Conservation (phyloP, 2,329 filamentous ascomycete genomes). For the Aspergillaceae sp. region DNA sequence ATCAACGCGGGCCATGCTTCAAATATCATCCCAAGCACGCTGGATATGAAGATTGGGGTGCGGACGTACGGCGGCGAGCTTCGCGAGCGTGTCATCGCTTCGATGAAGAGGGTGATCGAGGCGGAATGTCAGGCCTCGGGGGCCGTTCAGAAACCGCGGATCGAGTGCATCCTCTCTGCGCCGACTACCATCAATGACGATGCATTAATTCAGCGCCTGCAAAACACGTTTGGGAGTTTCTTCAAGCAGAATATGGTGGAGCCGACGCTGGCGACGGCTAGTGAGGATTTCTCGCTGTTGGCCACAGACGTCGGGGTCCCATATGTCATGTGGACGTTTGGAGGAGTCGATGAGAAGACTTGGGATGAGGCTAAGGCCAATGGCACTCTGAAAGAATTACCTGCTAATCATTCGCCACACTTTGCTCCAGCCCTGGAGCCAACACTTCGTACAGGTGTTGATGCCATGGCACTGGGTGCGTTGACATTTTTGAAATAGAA, state of each 20-base stretch:
- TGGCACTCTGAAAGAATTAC: conserved; percentile 41
- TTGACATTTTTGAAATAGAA: conserved; percentile 28
- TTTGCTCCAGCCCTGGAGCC: conserved; percentile 51
- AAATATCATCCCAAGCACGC: conserved; percentile 40
- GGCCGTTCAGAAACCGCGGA: conserved; percentile 34
- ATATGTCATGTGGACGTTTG: conserved; percentile 49
- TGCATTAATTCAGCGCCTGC: conserved; percentile 34
- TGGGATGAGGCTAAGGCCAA: conserved; percentile 44
- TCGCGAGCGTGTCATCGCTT: conserved; percentile 26
- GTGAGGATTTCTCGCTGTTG: conserved; percentile 51
- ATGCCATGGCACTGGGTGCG: conserved; percentile 44
- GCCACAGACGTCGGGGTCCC: conserved; percentile 44
- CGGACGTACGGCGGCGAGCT: conserved; percentile 26
- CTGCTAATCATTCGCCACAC: conserved; percentile 50
- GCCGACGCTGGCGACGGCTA: conserved; percentile 37
- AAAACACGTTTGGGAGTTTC: conserved; percentile 32
- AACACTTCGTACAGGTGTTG: conserved; percentile 44
- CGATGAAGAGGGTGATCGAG: conserved; percentile 39
- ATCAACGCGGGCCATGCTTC: conserved; percentile 36
- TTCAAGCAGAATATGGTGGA: conserved; percentile 36
- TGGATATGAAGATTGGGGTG: conserved; percentile 36
- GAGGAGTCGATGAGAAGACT: conserved; percentile 40
- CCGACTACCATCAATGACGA: conserved; percentile 48
- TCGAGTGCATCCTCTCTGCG: conserved; percentile 35
- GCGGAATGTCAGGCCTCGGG: conserved; percentile 47